Percentiles rank a stretch among this genome's conserved stretches.
These are phyloP conservation scores for Hymenoscyphus linearis DNA, from an alignment of 2,329 filamentous ascomycete genomes.

Conservation along the genomic window DNA sequence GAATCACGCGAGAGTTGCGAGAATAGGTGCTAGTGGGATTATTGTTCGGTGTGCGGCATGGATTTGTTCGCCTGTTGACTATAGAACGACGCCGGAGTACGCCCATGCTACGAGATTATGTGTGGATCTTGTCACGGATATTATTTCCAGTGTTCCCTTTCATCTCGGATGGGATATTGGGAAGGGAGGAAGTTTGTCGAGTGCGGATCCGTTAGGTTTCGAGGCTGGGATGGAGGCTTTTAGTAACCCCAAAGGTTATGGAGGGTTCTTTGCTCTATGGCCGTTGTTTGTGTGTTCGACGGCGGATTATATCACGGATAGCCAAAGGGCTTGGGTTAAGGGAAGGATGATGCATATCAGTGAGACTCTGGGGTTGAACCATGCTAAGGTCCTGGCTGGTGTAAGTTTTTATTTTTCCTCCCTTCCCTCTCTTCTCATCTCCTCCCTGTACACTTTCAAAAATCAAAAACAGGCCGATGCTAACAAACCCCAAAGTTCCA, in stretches of 20 bases:
- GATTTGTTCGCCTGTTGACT: slow-evolving; percentile 55
- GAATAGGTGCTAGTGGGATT: slow-evolving; percentile 50
- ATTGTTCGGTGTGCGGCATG: slow-evolving; percentile 56
- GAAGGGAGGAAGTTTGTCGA: slow-evolving; percentile 32
- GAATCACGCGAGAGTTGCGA: slow-evolving; percentile 49
- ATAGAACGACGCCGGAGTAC: slow-evolving; percentile 58
- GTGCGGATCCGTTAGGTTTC: slow-evolving; percentile 38
- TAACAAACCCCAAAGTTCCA: slow-evolving; percentile 39
- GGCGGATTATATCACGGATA: slow-evolving; percentile 55
- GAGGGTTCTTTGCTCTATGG: slow-evolving; percentile 56
- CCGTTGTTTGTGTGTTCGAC: slow-evolving; percentile 48
- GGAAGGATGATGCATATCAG: slow-evolving; percentile 51
- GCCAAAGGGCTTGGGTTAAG: slow-evolving; percentile 50
- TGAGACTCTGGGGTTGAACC: slow-evolving; percentile 51
- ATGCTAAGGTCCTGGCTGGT: slow-evolving; percentile 49
- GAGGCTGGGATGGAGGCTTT: slow-evolving; percentile 45
- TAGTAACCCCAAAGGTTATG: slow-evolving; percentile 43
- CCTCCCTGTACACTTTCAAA: too few species aligned
- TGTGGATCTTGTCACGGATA: slow-evolving; percentile 50
- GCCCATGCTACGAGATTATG: slow-evolving; percentile 48
- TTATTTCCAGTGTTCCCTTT: slow-evolving; percentile 57
- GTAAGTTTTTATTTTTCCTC: slow-evolving; percentile 40
- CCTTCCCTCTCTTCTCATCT: slow-evolving; percentile 2
- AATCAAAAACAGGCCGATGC: too few species aligned
- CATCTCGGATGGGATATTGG: slow-evolving; percentile 54